phyloP scores from a whole-genome alignment of 1,284 basidiomycete genomes.

The Phlebopus sp. region DNA sequence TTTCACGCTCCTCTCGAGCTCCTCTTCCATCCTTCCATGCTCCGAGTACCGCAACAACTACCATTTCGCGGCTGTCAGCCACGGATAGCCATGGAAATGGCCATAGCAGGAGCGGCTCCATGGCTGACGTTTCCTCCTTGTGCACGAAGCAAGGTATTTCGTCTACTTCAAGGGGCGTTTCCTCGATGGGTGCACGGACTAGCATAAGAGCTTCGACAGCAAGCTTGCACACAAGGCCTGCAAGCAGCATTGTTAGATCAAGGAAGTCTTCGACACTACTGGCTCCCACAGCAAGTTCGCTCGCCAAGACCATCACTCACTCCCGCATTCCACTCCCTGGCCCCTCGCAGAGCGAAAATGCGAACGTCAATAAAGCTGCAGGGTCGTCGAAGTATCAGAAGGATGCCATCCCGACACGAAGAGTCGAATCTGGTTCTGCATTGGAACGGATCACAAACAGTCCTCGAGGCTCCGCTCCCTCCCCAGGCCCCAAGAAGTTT shows the following conservation, averaged over 20 bases:
- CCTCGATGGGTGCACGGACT: conserved; percentile 35
- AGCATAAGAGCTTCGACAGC: conserved; percentile 14
- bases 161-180: conserved; percentile 6
- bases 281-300: conserved; percentile 73
- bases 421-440: conserved; percentile 14
- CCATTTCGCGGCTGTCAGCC: conserved; percentile 17
- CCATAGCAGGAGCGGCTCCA: conserved; percentile 26
- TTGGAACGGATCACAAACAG: conserved; percentile 46
- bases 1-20: conserved; percentile 16
- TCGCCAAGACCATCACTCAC: conserved; percentile 51
- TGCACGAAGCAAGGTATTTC: conserved; percentile 21
- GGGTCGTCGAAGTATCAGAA: conserved; percentile 20
- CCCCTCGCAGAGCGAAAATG: conserved; percentile 14
- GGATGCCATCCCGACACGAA: conserved; percentile 13
- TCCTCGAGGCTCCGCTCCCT: conserved; percentile 26
- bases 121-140: conserved; percentile 35
- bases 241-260: conserved; percentile 9
- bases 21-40: conserved; percentile 22
- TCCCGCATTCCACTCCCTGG: conserved; percentile 16
- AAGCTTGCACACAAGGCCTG: conserved; percentile 17
- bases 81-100: conserved; percentile 17
- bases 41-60: conserved; percentile 5
- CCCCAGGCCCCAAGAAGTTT: conserved; percentile 34
- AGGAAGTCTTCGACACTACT: conserved; percentile 53
- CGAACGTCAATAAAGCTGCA: conserved; percentile 9